Evolutionary conservation across 192 early-diverging fungal genomes (phyloP).

Genomic region (Linnemannia hyalina): DNA sequence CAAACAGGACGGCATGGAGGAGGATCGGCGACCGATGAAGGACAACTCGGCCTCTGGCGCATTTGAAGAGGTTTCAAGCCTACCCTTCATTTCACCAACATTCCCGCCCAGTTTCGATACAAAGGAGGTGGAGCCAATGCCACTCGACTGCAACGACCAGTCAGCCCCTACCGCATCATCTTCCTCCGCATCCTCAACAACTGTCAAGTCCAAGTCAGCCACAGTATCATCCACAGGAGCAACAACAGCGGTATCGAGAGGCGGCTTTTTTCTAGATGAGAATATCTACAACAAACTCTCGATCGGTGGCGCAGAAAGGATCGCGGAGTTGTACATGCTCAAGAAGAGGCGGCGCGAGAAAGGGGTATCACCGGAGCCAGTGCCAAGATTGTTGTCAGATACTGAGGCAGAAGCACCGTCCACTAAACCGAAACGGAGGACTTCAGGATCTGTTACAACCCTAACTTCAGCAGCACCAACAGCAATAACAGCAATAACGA

Average conservation of each 20-base stretch:
- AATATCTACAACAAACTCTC: slow-evolving; percentile 29
- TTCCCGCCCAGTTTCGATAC: slow-evolving; percentile 5
- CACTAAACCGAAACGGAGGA: not conserved
- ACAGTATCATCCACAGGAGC: not conserved
- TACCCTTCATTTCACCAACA: slow-evolving; percentile 5
- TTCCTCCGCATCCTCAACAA: not conserved
- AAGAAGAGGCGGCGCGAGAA: not conserved
- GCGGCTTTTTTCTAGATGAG: slow-evolving; percentile 24
- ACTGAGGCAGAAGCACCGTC: not conserved
- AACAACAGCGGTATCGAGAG: not conserved
- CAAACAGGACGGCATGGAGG: not conserved
- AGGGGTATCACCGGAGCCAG: not conserved
- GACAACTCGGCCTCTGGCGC: not conserved
- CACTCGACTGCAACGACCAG: not conserved
- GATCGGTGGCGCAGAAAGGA: not conserved
- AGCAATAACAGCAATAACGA: not conserved
- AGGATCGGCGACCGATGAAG: not conserved
- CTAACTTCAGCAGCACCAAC: not conserved
- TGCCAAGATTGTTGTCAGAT: not conserved
- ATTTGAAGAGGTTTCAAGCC: not conserved
- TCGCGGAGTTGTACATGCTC: slow-evolving; percentile 10
- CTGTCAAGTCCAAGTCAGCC: not conserved
- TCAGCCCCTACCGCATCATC: not conserved
- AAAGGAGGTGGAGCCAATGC: not conserved
- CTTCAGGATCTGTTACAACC: not conserved